A percentile compares a stretch with the other conserved stretches of the same genome.
Evolutionary conservation across 768 basidiomycete species (phyloP).

Genomic region (Amanita molliuscula): DNA sequence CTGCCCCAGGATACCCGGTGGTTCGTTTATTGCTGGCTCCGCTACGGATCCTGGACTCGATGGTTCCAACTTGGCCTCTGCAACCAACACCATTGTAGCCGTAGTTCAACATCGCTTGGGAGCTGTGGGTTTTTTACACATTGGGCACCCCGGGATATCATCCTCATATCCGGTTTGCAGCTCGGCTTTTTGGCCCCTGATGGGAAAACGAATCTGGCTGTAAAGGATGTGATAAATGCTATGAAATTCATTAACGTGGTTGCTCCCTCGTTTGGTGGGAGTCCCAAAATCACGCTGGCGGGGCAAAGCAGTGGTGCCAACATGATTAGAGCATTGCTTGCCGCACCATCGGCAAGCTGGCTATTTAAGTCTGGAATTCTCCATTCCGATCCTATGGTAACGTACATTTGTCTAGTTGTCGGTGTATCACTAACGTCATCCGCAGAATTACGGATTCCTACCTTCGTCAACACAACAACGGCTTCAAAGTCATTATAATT

Average conservation of each 20-base stretch:
- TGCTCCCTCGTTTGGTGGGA: constrained; percentile 59
- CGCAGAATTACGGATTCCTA: constrained; percentile 66
- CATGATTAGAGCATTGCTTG: constrained; percentile 70
- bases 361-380: constrained; percentile 73
- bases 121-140: constrained; percentile 33
- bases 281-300: constrained; percentile 55
- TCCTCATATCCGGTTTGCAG: constrained; percentile 21
- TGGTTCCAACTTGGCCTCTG: constrained; percentile 62
- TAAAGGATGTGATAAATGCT: constrained; percentile 58
- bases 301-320: constrained; percentile 79
- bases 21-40: constrained; percentile 66
- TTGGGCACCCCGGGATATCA: not conserved
- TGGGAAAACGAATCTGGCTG: constrained; percentile 60
- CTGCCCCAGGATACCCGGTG: constrained; percentile 68
- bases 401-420: constrained; percentile 9
- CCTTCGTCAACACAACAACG: constrained; percentile 38
- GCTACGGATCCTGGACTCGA: constrained; percentile 66
- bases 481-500: constrained; percentile 44
- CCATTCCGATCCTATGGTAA: constrained; percentile 83
- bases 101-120: constrained; percentile 83
- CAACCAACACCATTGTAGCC: constrained; percentile 67
- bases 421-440: not conserved
- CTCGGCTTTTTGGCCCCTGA: constrained; percentile 70
- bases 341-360: constrained; percentile 54
- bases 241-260: constrained; percentile 51